Conservation (phyloP, 2,329 filamentous ascomycete genomes). For the Rutstroemia sp. region DNA sequence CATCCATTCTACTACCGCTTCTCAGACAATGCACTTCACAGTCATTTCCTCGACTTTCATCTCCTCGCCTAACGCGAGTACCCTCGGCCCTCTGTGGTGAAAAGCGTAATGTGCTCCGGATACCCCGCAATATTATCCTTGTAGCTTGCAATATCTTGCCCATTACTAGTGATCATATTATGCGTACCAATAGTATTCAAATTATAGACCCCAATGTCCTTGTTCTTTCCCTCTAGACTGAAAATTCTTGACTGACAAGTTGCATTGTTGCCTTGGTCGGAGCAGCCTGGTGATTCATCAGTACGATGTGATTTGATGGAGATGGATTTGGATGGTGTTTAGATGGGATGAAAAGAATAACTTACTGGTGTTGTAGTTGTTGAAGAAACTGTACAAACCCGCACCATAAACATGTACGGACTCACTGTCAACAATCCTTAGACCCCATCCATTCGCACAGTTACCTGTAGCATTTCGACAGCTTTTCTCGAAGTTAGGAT, state of each 20-base stretch:
- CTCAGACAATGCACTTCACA: no score
- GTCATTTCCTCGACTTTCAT: no score
- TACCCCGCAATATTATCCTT: constrained; percentile 14
- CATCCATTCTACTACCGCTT: no score
- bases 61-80: no score
- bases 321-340: no score
- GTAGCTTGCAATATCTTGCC: constrained; percentile 10
- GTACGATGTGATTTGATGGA: neutral
- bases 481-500: neutral
- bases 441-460: constrained; percentile 7
- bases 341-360: neutral
- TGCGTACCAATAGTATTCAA: constrained; percentile 17
- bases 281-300: neutral
- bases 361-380: constrained; percentile 6
- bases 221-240: constrained; percentile 11
- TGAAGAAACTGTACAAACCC: constrained; percentile 9
- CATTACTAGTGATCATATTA: constrained; percentile 19
- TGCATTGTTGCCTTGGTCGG: neutral
- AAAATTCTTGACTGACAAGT: constrained; percentile 19
- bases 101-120: constrained; percentile 2
- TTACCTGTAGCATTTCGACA: neutral
- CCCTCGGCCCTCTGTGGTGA: neutral
- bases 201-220: constrained; percentile 18
- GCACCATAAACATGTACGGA: neutral
- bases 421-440: constrained; percentile 1